A percentile compares a stretch with the other conserved stretches of the same genome.
Evolutionary conservation across 345 rosid genomes (phyloP).

Genomic region (Citrus cavaleriei): DNA sequence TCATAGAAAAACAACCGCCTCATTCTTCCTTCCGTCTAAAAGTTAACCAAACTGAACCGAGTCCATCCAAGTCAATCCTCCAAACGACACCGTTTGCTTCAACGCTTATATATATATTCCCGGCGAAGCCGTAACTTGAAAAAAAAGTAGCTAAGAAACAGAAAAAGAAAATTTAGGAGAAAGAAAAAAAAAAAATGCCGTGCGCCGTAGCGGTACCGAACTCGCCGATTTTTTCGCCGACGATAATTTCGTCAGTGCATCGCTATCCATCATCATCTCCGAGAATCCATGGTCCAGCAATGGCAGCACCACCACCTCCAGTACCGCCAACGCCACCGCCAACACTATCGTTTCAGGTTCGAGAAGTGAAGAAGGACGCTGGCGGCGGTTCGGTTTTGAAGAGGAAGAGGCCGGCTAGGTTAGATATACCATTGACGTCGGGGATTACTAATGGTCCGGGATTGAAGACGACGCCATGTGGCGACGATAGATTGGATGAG

Average conservation of each 20-base stretch:
- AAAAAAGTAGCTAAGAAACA: neutral
- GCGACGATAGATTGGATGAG: slow-evolving; percentile 18
- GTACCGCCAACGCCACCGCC: slow-evolving; percentile 1
- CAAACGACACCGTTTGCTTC: neutral
- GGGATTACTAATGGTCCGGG: neutral
- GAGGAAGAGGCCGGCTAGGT: slow-evolving; percentile 44
- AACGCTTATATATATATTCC: neutral
- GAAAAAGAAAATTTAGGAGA: neutral
- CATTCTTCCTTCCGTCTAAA: neutral
- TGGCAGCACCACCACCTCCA: neutral
- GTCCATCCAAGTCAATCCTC: slow-evolving; percentile 4
- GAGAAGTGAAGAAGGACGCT: neutral
- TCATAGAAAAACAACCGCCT: neutral
- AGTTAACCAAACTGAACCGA: neutral
- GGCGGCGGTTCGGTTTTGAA: slow-evolving; percentile 17
- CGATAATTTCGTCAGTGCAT: slow-evolving; percentile 18
- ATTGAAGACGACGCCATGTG: slow-evolving; percentile 6
- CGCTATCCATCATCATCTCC: slow-evolving; percentile 20
- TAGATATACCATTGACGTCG: slow-evolving; percentile 25
- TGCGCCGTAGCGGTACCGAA: slow-evolving; percentile 24
- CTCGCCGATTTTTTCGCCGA: slow-evolving; percentile 40
- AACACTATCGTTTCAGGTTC: neutral
- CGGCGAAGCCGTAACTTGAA: neutral
- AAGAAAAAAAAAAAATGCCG: slow-evolving; percentile 13
- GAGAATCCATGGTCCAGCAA: slow-evolving; percentile 4